Percentiles rank a stretch among this genome's conserved stretches.
phyloP scores from a whole-genome alignment of 257 asterid species.

The Galeopsis tetrahit region DNA sequence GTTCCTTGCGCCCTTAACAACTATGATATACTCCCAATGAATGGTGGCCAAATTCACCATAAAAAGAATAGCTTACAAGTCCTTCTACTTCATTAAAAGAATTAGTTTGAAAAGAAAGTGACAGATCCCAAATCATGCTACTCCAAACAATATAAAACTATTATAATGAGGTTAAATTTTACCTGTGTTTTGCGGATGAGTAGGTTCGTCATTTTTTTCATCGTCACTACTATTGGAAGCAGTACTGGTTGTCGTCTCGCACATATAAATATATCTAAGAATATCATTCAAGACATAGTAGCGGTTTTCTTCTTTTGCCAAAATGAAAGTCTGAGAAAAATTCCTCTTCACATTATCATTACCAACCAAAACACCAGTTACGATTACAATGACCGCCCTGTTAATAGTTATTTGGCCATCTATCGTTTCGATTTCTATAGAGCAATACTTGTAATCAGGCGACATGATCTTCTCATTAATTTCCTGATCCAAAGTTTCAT shows the following conservation, averaged over 20 bases:
- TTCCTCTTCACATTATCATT: slow-evolving; percentile 37
- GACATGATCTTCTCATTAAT: slow-evolving; percentile 59
- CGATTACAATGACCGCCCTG: slow-evolving; percentile 56
- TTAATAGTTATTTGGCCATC: slow-evolving; percentile 53
- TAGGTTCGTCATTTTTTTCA: slow-evolving; percentile 22
- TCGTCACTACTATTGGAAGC: background rate
- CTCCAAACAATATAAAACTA: background rate
- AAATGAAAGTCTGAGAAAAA: slow-evolving; percentile 63
- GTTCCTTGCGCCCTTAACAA: too few relatives aligned
- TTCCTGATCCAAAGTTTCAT: slow-evolving; percentile 44
- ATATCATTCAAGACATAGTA: slow-evolving; percentile 67
- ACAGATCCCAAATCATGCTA: too few relatives aligned
- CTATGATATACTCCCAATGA: background rate
- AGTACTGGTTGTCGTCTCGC: slow-evolving; percentile 10
- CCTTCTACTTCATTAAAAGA: too few relatives aligned
- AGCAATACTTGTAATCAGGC: slow-evolving; percentile 48
- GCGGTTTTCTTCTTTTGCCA: slow-evolving; percentile 59
- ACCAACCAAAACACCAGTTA: slow-evolving; percentile 46
- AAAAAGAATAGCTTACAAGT: background rate
- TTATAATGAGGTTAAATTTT: background rate
- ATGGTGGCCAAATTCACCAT: background rate
- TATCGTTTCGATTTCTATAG: slow-evolving; percentile 32
- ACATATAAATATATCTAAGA: slow-evolving; percentile 37
- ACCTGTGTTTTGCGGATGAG: slow-evolving; percentile 36
- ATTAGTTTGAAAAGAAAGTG: too few relatives aligned